Evolutionary conservation across 164 flowering plant species (phyloP).

Genomic region (Pachysandra terminalis): DNA sequence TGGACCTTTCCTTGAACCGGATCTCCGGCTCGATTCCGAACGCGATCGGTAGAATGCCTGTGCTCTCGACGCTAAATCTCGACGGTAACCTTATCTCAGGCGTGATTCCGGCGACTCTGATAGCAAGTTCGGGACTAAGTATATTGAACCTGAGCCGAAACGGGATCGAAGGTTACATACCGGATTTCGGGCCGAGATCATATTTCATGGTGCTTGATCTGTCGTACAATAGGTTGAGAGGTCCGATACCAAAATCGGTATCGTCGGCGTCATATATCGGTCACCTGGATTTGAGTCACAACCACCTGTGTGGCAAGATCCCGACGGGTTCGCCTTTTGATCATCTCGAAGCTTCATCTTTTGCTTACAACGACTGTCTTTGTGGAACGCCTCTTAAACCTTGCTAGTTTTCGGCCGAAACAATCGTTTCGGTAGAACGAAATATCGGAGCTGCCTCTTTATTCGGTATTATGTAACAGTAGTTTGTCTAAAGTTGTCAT

Average conservation of each 20-base stretch:
- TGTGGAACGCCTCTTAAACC: slow-evolving; percentile 71
- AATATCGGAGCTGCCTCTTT: no score
- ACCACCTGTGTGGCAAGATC: slow-evolving; percentile 76
- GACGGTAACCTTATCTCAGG: slow-evolving; percentile 66
- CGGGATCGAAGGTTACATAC: slow-evolving; percentile 54
- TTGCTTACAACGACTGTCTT: slow-evolving; percentile 66
- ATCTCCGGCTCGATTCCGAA: slow-evolving; percentile 60
- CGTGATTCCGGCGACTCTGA: slow-evolving; percentile 47
- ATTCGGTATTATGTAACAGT: no score
- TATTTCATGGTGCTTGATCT: slow-evolving; percentile 73
- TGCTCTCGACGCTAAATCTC: slow-evolving; percentile 64
- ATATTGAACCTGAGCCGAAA: slow-evolving; percentile 71
- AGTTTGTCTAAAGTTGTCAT: no score
- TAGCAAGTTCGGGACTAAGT: slow-evolving; percentile 42
- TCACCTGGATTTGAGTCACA: no score
- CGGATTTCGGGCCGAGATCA: slow-evolving; percentile 68
- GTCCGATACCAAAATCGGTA: slow-evolving; percentile 61
- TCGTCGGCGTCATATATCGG: slow-evolving; percentile 52
- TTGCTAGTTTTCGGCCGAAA: slow-evolving; percentile 25
- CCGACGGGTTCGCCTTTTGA: slow-evolving; percentile 72
- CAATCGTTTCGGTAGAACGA: neutral
- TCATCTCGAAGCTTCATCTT: slow-evolving; percentile 78
- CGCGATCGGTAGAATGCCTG: slow-evolving; percentile 60
- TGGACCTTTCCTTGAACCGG: slow-evolving; percentile 62
- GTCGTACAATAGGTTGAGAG: slow-evolving; percentile 52